Evolutionary conservation across 73 alveolate species (phyloP), one percentile per base, ranked within the genome.

Genomic region (Chromera velia): DNA sequence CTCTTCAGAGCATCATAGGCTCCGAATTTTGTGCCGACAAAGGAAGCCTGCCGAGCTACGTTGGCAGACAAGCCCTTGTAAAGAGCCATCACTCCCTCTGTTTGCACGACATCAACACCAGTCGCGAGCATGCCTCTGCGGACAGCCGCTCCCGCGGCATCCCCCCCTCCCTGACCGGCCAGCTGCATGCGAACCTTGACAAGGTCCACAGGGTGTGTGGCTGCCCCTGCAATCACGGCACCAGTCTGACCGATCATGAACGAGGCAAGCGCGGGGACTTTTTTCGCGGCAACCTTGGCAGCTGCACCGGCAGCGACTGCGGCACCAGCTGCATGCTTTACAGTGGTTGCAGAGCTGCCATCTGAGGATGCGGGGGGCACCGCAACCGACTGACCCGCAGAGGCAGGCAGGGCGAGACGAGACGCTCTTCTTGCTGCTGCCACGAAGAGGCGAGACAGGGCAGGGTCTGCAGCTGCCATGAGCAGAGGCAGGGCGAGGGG

Each of bases 181-280:
- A 92, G 82, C 81, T 92, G 87, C 34, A 92, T 79, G 73, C 93
- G 76, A 64, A 92, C 98, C 80, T 92, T 92, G 75, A 91, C 87
- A 80, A 90, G 88, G 69, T 92, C 98, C 32, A 92, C 74, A 67
- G 98, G 98, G 73, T 84, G 80, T 18, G 87, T 79, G 79, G 70
- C 72, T n/a, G 83, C 67, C 30, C 93, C 89, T 26, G 97, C 95
- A 27, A 86, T 73, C 80, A 90, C 84, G 31, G 95, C 97, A 26
- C 95, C 85, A 29, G 86, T 40, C 6, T 94, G 94, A 32, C 97
- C 97, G 34, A 89, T 87, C 33, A 85, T 32, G 87, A 91, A 91
- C 55, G 55, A 40, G 22, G 13, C 4, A 40, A 4, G 22, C 4
- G 55, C n/a, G n/a, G n/a, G n/a, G n/a, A n/a, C n/a, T n/a, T n/a